Evolutionary conservation across 2,329 filamentous ascomycete genomes (phyloP).

Genomic region (Fusarium sororula): DNA sequence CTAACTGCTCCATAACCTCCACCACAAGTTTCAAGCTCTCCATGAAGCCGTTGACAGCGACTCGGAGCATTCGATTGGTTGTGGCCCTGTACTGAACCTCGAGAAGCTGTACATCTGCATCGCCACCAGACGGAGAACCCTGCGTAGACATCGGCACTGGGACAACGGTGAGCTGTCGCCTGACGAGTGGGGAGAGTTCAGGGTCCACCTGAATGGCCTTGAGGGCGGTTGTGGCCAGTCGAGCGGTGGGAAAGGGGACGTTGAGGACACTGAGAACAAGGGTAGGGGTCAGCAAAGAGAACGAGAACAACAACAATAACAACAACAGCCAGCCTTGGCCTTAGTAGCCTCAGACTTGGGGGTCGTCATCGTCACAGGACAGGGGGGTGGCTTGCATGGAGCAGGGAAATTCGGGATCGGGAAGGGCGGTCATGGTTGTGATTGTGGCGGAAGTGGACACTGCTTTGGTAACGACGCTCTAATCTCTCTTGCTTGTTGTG

Average conservation of each 20-base stretch:
- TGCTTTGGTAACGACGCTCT: slow-evolving; percentile 10
- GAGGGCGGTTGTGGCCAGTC: slow-evolving; percentile 80
- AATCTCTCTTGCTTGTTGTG: slow-evolving; percentile 20
- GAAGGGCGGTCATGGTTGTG: slow-evolving; percentile 50
- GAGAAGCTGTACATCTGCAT: slow-evolving; percentile 60
- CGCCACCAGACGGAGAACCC: slow-evolving; percentile 25
- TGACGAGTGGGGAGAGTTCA: slow-evolving; percentile 87
- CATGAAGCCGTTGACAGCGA: slow-evolving; percentile 96
- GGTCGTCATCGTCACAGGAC: slow-evolving; percentile 21
- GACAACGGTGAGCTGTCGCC: slow-evolving; percentile 71
- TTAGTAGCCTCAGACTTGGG: slow-evolving; percentile 12
- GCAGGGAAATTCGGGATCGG: slow-evolving; percentile 67
- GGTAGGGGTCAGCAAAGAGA: slow-evolving; percentile 28
- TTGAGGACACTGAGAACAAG: slow-evolving; percentile 68
- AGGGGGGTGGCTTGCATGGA: slow-evolving; percentile 61
- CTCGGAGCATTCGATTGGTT: slow-evolving; percentile 95
- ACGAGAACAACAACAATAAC: slow-evolving; percentile 24
- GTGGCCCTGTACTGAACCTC: slow-evolving; percentile 83
- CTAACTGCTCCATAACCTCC: slow-evolving; percentile 89
- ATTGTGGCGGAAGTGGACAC: slow-evolving; percentile 28
- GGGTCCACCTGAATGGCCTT: slow-evolving; percentile 83
- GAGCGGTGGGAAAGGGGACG: slow-evolving; percentile 82
- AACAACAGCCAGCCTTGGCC: slow-evolving; percentile 17
- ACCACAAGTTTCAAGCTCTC: slow-evolving; percentile 86
- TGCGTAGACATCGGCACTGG: slow-evolving; percentile 38